These are phyloP conservation scores for Luzula sylvatica DNA, from an alignment of 176 grass and related monocot species.

Conservation along the genomic window DNA sequence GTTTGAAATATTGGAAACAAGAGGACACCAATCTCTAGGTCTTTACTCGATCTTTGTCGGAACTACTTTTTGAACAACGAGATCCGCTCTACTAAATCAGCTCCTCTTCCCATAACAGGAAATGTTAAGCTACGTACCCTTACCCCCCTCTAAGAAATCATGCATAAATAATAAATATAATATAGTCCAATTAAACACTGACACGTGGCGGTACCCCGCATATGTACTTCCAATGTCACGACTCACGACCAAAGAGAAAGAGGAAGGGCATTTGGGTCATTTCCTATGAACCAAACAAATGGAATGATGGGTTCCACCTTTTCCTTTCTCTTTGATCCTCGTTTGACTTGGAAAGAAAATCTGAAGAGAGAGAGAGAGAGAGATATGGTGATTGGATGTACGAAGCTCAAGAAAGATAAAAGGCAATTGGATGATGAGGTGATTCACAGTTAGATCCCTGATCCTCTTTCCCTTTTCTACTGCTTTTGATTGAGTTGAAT, in stretches of 20 bases:
- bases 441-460: conserved; percentile 9
- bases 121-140: too few relatives aligned
- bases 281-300: conserved; percentile 30
- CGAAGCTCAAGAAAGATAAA: conserved; percentile 16
- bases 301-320: conserved; percentile 66
- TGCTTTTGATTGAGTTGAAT: neutral
- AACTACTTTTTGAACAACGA: conserved; percentile 65
- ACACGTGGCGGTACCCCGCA: conserved; percentile 6
- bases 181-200: neutral
- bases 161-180: neutral
- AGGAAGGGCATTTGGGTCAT: conserved; percentile 36
- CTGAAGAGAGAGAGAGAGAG: neutral
- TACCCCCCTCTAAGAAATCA: neutral
- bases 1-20: conserved; percentile 23
- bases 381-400: neutral
- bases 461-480: conserved; percentile 15
- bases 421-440: conserved; percentile 3
- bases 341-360: conserved; percentile 59
- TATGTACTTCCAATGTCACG: conserved; percentile 9
- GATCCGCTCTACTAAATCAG: conserved; percentile 44
- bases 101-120: conserved; percentile 17
- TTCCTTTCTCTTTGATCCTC: conserved; percentile 71
- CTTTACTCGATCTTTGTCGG: conserved; percentile 66
- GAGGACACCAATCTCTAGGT: conserved; percentile 71
- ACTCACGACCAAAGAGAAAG: conserved; percentile 21